Conservation (phyloP, 768 basidiomycete genomes). For the Hericium erinaceus region DNA sequence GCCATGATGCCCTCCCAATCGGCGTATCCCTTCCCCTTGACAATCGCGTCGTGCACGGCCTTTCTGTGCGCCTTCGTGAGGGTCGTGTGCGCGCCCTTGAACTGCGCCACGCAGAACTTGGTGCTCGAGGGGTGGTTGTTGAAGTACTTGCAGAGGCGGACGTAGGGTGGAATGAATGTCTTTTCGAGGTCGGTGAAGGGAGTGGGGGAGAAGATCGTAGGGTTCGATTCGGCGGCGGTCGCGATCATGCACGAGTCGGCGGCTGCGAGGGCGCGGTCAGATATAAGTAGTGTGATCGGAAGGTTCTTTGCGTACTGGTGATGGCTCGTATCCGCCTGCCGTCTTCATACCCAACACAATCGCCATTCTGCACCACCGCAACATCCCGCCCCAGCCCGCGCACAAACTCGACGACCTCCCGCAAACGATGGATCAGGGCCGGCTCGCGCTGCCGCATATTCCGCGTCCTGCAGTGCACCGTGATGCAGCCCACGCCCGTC, state of each 20-base stretch:
- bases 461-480: conserved; percentile 91
- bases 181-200: conserved; percentile 62
- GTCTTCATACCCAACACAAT: conserved; percentile 74
- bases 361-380: conserved; percentile 92
- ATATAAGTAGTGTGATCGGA: too few relatives aligned
- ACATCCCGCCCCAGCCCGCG: conserved; percentile 62
- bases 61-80: conserved; percentile 54
- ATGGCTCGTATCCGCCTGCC: conserved; percentile 61
- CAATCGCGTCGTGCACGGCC: conserved; percentile 40
- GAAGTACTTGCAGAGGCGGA: conserved; percentile 67
- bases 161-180: conserved; percentile 61
- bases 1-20: conserved; percentile 13
- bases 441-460: conserved; percentile 80
- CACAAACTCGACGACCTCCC: conserved; percentile 83
- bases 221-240: conserved; percentile 88
- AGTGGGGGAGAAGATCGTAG: conserved; percentile 69
- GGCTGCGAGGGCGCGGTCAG: conserved; percentile 27
- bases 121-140: conserved; percentile 77
- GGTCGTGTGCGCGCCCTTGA: conserved; percentile 55
- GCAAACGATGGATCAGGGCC: conserved; percentile 70
- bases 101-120: conserved; percentile 80
- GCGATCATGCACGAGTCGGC: conserved; percentile 96
- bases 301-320: conserved; percentile 46
- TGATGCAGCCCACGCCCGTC: conserved; percentile 83
- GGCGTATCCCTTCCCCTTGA: conserved; percentile 49